Conservation (phyloP, 1,139 yeast species). For the Hyphopichia buzzinii region DNA sequence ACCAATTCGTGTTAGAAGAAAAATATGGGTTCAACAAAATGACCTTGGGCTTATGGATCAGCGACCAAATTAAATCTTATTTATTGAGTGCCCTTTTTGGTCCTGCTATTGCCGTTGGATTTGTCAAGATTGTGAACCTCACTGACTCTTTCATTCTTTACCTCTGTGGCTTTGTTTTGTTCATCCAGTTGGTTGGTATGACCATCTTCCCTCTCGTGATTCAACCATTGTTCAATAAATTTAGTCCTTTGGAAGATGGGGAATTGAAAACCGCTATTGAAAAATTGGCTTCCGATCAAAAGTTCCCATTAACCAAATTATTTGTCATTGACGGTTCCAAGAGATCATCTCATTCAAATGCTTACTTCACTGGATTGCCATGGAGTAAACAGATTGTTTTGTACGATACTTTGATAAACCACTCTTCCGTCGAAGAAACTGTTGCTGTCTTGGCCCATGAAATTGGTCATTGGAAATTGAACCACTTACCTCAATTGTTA, state of each 20-base stretch:
- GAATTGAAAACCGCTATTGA: constrained; percentile 82
- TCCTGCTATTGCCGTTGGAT: constrained; percentile 68
- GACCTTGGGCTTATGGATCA: constrained; percentile 66
- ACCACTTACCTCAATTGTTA: constrained; percentile 76
- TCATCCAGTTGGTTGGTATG: constrained; percentile 69
- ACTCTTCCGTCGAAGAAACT: constrained; percentile 73
- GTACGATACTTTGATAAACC: constrained; percentile 84
- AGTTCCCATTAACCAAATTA: constrained; percentile 82
- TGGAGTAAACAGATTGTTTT: constrained; percentile 95
- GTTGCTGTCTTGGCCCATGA: constrained; percentile 96
- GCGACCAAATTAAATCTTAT: constrained; percentile 65
- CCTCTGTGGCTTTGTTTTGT: constrained; percentile 68
- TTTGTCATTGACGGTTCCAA: constrained; percentile 93
- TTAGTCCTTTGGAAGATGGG: constrained; percentile 88
- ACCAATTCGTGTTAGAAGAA: constrained; percentile 86
- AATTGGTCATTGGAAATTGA: constrained; percentile 94
- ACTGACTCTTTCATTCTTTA: constrained; percentile 82
- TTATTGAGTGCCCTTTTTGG: constrained; percentile 58
- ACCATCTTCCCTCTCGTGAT: constrained; percentile 78
- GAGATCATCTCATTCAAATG: constrained; percentile 94
- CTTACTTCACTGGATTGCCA: constrained; percentile 92
- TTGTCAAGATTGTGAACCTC: constrained; percentile 75
- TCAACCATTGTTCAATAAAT: constrained; percentile 88
- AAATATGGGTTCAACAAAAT: constrained; percentile 89
- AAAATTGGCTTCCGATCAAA: constrained; percentile 66